phyloP scores from a whole-genome alignment of 495 filamentous ascomycete genomes.

The Penicillium nucicola region DNA sequence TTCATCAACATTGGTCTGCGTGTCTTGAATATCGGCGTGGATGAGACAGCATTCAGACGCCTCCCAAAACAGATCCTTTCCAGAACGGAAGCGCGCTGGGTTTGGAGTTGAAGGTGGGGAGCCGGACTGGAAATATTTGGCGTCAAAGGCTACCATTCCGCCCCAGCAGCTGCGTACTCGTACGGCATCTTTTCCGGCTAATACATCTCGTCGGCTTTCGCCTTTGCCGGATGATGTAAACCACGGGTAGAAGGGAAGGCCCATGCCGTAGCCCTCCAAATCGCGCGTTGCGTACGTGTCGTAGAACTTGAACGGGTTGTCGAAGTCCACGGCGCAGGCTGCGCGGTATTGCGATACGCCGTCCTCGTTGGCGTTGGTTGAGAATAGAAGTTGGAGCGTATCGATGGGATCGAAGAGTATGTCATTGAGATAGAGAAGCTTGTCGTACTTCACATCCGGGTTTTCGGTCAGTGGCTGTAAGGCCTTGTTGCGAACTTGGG shows the following conservation, averaged over 20 bases:
- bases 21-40: constrained; percentile 62
- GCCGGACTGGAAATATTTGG: constrained; percentile 52
- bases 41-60: constrained; percentile 78
- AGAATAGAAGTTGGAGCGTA: constrained; percentile 69
- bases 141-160: constrained; percentile 78
- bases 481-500: constrained; percentile 73
- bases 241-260: constrained; percentile 72
- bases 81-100: constrained; percentile 64
- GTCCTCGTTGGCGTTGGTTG: constrained; percentile 58
- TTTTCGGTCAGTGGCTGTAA: constrained; percentile 57
- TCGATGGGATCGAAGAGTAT: constrained; percentile 69
- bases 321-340: constrained; percentile 78
- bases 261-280: constrained; percentile 65
- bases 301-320: constrained; percentile 75
- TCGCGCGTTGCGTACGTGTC: constrained; percentile 80
- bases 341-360: constrained; percentile 67
- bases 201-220: constrained; percentile 57
- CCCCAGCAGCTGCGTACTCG: constrained; percentile 78
- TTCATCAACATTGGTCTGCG: constrained; percentile 32
- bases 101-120: constrained; percentile 7
- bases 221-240: constrained; percentile 58
- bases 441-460: constrained; percentile 52
- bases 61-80: constrained; percentile 67
- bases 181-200: constrained; percentile 63
- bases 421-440: constrained; percentile 75